Conservation (phyloP, 768 basidiomycete genomes). For the Tricholoma furcatifolium region DNA sequence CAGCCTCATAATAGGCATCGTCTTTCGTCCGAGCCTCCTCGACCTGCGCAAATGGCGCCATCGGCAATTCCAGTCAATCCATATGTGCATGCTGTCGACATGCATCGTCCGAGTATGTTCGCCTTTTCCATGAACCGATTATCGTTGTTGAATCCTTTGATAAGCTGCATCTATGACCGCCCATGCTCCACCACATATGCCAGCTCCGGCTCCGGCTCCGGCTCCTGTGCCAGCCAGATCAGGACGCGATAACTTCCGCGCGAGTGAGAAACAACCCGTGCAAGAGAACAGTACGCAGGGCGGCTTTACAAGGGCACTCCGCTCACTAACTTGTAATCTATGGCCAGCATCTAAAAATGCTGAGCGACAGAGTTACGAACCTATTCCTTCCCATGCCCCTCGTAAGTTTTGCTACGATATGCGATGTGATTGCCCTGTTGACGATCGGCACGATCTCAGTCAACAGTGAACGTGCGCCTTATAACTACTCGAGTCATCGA, state of each 20-base stretch:
- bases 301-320: constrained; percentile 16
- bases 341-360: constrained; percentile 18
- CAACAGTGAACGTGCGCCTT: neutral
- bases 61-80: too few relatives aligned
- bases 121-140: too few relatives aligned
- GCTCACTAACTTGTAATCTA: constrained; percentile 19
- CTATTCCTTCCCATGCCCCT: neutral
- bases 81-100: too few relatives aligned
- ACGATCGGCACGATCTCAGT: neutral
- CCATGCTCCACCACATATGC: neutral
- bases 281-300: constrained; percentile 20
- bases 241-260: constrained; percentile 16
- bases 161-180: too few relatives aligned
- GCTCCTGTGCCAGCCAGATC: constrained; percentile 9
- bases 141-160: too few relatives aligned
- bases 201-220: neutral
- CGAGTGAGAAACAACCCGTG: constrained; percentile 10
- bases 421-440: neutral
- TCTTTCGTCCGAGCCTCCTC: neutral
- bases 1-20: neutral
- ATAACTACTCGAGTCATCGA: neutral
- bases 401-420: neutral
- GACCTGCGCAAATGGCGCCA: neutral
- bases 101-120: too few relatives aligned
- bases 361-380: constrained; percentile 6